These are phyloP conservation scores for Aspergillus campestris DNA, from an alignment of 495 filamentous ascomycete species.

Conservation along the genomic window DNA sequence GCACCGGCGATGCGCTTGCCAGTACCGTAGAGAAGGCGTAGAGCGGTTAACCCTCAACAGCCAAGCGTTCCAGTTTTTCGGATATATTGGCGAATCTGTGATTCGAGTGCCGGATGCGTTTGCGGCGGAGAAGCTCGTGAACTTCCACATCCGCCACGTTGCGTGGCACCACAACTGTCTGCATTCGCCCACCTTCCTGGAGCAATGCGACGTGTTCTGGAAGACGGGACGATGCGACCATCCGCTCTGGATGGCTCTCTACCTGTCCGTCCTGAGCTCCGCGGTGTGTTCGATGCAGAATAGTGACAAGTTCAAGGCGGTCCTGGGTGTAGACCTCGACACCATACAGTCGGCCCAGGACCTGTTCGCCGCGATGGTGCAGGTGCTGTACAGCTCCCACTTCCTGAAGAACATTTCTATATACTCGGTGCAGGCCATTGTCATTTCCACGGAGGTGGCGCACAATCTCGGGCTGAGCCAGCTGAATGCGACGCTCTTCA, in stretches of 20 bases:
- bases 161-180: constrained; percentile 25
- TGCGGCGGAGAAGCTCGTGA: constrained; percentile 19
- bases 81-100: not conserved
- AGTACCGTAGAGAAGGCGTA: constrained; percentile 13
- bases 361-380: constrained; percentile 21
- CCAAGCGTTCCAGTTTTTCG: not conserved
- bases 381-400: constrained; percentile 18
- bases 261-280: constrained; percentile 19
- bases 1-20: constrained; percentile 20
- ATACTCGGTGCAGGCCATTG: constrained; percentile 37
- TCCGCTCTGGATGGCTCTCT: constrained; percentile 24
- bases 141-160: constrained; percentile 21
- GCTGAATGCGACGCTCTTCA: constrained; percentile 31
- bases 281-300: constrained; percentile 23
- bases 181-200: constrained; percentile 21
- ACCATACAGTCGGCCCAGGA: constrained; percentile 16
- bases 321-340: constrained; percentile 15
- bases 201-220: constrained; percentile 24
- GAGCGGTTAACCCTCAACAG: too few relatives aligned
- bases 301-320: constrained; percentile 12
- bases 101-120: not conserved
- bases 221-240: constrained; percentile 19
- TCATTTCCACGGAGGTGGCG: constrained; percentile 35
- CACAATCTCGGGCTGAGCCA: constrained; percentile 41
- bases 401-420: constrained; percentile 21